phyloP scores from a whole-genome alignment of 345 rosid genomes.

The Jatropha curcas region DNA sequence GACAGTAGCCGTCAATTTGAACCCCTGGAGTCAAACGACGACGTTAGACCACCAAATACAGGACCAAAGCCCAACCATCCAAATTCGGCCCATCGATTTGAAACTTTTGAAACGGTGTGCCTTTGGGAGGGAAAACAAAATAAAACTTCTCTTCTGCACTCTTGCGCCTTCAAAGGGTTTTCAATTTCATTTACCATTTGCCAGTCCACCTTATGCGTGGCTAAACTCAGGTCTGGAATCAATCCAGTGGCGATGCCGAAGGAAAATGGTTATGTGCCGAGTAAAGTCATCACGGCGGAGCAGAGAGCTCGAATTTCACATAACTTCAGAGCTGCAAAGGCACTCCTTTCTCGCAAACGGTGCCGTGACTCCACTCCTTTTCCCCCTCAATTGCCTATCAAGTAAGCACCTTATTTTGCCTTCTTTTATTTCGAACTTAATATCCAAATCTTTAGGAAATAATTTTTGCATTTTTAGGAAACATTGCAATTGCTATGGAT shows the following conservation, averaged over 20 bases:
- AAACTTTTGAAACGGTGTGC: background rate
- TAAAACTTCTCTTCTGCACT: background rate
- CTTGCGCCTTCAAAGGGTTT: background rate
- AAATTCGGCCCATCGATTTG: background rate
- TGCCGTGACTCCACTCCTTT: constrained; percentile 28
- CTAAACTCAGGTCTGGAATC: background rate
- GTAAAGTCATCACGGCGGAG: constrained; percentile 25
- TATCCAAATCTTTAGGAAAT: too few relatives aligned
- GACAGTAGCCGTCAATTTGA: background rate
- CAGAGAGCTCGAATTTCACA: constrained; percentile 55
- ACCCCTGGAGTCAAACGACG: background rate
- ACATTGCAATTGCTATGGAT: constrained; percentile 2
- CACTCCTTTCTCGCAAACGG: constrained; percentile 67
- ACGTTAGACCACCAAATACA: background rate
- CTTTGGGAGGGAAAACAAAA: constrained; percentile 12
- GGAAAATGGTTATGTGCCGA: constrained; percentile 14
- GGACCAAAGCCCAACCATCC: background rate
- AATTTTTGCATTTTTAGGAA: too few relatives aligned
- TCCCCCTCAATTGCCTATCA: background rate
- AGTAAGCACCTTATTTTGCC: too few relatives aligned
- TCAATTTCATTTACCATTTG: too few relatives aligned
- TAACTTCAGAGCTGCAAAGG: constrained; percentile 64
- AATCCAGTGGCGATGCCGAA: constrained; percentile 4
- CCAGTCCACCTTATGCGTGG: background rate
- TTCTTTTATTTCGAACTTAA: too few relatives aligned